Evolutionary conservation across 1,139 yeast species (phyloP), one percentile per base, ranked within the genome.

Genomic region (Debaryomyces sp.): DNA sequence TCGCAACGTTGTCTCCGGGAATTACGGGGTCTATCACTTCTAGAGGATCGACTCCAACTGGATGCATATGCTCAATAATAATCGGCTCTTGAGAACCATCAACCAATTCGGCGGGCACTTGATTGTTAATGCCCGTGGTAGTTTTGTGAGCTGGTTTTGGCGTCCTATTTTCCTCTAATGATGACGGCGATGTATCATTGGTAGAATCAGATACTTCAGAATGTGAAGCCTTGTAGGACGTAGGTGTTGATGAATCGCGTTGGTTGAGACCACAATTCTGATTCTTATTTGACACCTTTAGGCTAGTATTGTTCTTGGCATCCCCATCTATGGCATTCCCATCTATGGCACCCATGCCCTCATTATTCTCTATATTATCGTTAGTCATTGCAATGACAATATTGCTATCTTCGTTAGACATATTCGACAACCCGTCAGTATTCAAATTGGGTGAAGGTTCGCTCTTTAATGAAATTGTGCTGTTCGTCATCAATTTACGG

Each of bases 101-200:
- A 7, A 27, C 9, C n/a, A 33, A n/a, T 24, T 27, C 34, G 2
- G 8, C 17, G 7, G 40, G 30, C 12, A 22, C 3, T 17, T 33
- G 10, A 22, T 29, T 29, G 13, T 27, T 12, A 12, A n/a, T 27
- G 3, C 6, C 10, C 5, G 23, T 17, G 24, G 6, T 24, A 32
- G 10, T 17, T 15, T 22, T 13, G n/a, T 21, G 29, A 6, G 12
- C 21, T 24, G 33, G 23, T 37, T 32, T 41, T n/a, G 13, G 5
- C 2, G 18, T 44, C 34, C 43, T 44, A 37, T 47, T 46, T 9
- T 57, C 62, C 23, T 63, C 67, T n/a, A 66, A 52, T 7, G 75
- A 68, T 18, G 72, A 64, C 3, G 75, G 75, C 1, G 67, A 58
- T 3, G 77, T 72, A 38, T 70, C 75, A 48, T 67, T 67, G 34